Evolutionary conservation across 1,284 basidiomycete species (phyloP), one percentile per base, ranked within the genome.

Genomic region (Albatrellus sp.): DNA sequence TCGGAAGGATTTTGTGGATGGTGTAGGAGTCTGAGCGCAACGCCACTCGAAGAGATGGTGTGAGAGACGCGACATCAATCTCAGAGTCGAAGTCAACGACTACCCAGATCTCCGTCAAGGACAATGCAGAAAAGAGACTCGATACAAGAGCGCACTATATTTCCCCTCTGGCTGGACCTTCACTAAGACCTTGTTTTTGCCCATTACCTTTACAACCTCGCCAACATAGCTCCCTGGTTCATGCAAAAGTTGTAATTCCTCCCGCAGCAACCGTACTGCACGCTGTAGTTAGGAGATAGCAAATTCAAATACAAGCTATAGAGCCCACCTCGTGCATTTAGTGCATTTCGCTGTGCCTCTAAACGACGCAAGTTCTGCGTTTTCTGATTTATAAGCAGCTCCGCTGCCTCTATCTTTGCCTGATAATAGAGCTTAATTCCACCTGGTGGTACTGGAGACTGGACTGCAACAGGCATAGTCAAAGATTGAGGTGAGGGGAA

Each of bases 151-250:
- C 78, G 56, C 51, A 93, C 90, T 91, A 67, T 97, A 98, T 77
- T 98, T 97, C 48, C 93, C 93, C 67, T 98, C 94, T 0, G 94
- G 94, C 62, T 98, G 94, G 7, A 98, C 91, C 65, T 98, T 98
- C 55, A 98, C 94, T 37, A 98, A 69, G 4, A 98, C 92, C 67
- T 97, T 97, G 64, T 85, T 98, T 84, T 98, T 98, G 48, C 93
- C 90, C 94, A 98, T 98, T 14, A 97, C 88, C 65, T 97, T 98
- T 55, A 98, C 85, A 2, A 98, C 84, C 66, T 98, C 96, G 19
- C 94, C 94, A 24, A 98, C 94, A 67, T 98, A 98, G 57, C 87
- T 91, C 31, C 92, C 94, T 0, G 96, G 93, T 60, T 98, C 94
- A 55, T 97, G 92, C 1, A 98, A 68, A 8, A 98, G 71, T 58